These are phyloP conservation scores for Laguncularia racemosa DNA, from an alignment of 345 rosid species.

Conservation along the genomic window DNA sequence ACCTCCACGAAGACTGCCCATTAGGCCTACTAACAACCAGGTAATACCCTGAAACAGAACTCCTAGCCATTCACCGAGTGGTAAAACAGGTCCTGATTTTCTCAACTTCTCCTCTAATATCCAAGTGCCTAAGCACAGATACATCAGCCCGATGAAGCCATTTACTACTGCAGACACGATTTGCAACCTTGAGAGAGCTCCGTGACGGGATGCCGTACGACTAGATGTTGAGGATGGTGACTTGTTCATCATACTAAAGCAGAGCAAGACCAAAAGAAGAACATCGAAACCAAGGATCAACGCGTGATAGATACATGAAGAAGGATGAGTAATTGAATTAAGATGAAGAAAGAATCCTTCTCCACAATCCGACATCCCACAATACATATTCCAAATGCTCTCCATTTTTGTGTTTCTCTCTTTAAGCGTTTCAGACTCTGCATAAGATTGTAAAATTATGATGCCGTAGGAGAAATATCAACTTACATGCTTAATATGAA, in stretches of 20 bases:
- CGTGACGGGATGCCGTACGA: constrained; percentile 15
- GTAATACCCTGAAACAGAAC: constrained; percentile 54
- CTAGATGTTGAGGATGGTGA: constrained; percentile 27
- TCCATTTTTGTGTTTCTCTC: constrained; percentile 17
- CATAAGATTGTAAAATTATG: too few species aligned
- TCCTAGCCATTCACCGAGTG: constrained; percentile 42
- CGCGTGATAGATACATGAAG: constrained; percentile 43
- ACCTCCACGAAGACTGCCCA: constrained; percentile 33
- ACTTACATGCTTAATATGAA: too few species aligned
- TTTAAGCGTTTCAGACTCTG: constrained; percentile 3
- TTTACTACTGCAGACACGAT: constrained; percentile 42
- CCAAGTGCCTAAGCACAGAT: constrained; percentile 53
- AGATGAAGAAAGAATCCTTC: constrained; percentile 14
- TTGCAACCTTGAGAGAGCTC: constrained; percentile 28
- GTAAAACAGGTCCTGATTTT: constrained; percentile 26
- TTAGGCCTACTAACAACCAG: constrained; percentile 49
- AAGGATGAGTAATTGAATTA: constrained; percentile 19
- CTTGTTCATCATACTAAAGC: constrained; percentile 35
- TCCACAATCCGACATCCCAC: constrained; percentile 40
- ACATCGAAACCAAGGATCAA: constrained; percentile 43
- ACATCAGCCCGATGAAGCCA: constrained; percentile 51
- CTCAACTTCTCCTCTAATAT: constrained; percentile 44
- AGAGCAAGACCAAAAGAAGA: constrained; percentile 39
- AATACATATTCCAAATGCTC: constrained; percentile 42
- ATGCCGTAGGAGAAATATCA: too few species aligned